phyloP scores from a whole-genome alignment of 1,284 basidiomycete genomes.

The Vanrija sp. region DNA sequence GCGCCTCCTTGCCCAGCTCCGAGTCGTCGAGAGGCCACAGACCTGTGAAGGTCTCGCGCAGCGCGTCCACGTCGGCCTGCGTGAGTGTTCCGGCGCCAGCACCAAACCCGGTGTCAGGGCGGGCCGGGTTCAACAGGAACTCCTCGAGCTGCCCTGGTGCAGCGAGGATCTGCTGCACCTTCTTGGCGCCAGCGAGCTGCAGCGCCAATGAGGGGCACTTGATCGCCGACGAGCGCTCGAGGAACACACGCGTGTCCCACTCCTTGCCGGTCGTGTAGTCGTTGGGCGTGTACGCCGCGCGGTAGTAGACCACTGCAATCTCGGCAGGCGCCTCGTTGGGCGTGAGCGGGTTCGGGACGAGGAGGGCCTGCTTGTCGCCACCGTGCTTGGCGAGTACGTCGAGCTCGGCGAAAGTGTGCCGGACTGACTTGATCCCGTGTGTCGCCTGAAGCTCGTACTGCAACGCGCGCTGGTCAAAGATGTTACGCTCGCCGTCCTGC shows the following conservation, averaged over 20 bases:
- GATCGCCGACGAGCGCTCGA: conserved; percentile 79
- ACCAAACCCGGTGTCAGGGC: conserved; percentile 44
- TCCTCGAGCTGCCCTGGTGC: conserved; percentile 68
- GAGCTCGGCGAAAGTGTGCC: conserved; percentile 72
- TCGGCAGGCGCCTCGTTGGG: conserved; percentile 52
- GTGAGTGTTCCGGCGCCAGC: conserved; percentile 49
- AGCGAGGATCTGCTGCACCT: conserved; percentile 86
- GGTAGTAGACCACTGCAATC: conserved; percentile 81
- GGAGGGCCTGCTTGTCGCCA: conserved; percentile 51
- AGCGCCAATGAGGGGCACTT: conserved; percentile 89
- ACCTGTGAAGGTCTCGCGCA: conserved; percentile 69
- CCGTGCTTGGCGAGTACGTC: conserved; percentile 54
- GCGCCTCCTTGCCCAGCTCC: conserved; percentile 51
- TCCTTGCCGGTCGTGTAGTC: conserved; percentile 67
- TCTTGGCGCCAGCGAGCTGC: conserved; percentile 93
- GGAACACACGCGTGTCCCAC: conserved; percentile 67
- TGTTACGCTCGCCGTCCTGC: conserved; percentile 85
- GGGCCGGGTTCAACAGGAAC: conserved; percentile 55
- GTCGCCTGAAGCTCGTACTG: conserved; percentile 73
- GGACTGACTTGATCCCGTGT: conserved; percentile 66
- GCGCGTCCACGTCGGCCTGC: conserved; percentile 52
- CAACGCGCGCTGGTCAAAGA: conserved; percentile 88
- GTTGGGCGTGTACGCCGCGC: conserved; percentile 78
- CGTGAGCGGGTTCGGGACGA: conserved; percentile 49
- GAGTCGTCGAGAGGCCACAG: conserved; percentile 63